phyloP scores from a whole-genome alignment of 75 land plant species.

The Sequoiadendron giganteum region DNA sequence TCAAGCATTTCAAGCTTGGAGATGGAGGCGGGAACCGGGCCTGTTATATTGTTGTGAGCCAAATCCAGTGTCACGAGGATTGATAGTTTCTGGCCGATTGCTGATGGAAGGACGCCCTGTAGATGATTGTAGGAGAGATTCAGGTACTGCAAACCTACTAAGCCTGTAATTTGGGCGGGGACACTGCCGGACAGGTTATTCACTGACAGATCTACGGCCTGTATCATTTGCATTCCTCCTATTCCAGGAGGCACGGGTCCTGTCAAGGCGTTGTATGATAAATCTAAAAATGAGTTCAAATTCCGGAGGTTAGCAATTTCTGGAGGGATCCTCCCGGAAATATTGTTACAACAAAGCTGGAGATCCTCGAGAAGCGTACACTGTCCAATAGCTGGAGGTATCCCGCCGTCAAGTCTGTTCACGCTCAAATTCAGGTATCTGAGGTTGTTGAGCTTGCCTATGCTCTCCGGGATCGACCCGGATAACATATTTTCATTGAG shows the following conservation, averaged over 20 bases:
- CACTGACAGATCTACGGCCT: slow-evolving; percentile 51
- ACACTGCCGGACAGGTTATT: slow-evolving; percentile 58
- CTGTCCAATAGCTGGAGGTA: slow-evolving; percentile 43
- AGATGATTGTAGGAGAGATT: slow-evolving; percentile 51
- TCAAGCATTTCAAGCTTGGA: slow-evolving; percentile 28
- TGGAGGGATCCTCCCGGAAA: slow-evolving; percentile 56
- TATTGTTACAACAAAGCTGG: slow-evolving; percentile 53
- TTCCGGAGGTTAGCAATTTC: slow-evolving; percentile 29
- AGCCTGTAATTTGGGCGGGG: slow-evolving; percentile 36
- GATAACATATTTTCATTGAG: slow-evolving; percentile 46
- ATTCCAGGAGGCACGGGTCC: slow-evolving; percentile 63
- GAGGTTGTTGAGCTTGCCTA: slow-evolving; percentile 45
- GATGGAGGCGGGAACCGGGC: slow-evolving; percentile 40
- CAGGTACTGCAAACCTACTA: slow-evolving; percentile 40
- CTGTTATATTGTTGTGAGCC: slow-evolving; percentile 49
- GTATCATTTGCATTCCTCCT: slow-evolving; percentile 43
- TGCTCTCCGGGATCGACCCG: slow-evolving; percentile 52
- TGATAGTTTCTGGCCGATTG: slow-evolving; percentile 20
- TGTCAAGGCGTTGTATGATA: slow-evolving; percentile 48
- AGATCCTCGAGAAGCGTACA: slow-evolving; percentile 26
- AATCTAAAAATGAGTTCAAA: slow-evolving; percentile 39
- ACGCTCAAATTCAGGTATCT: slow-evolving; percentile 38
- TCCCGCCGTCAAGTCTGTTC: slow-evolving; percentile 61
- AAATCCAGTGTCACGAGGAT: slow-evolving; percentile 47
- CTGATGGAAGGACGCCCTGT: slow-evolving; percentile 39